Conservation (phyloP, 768 basidiomycete species). For the Leccinum broughii region DNA sequence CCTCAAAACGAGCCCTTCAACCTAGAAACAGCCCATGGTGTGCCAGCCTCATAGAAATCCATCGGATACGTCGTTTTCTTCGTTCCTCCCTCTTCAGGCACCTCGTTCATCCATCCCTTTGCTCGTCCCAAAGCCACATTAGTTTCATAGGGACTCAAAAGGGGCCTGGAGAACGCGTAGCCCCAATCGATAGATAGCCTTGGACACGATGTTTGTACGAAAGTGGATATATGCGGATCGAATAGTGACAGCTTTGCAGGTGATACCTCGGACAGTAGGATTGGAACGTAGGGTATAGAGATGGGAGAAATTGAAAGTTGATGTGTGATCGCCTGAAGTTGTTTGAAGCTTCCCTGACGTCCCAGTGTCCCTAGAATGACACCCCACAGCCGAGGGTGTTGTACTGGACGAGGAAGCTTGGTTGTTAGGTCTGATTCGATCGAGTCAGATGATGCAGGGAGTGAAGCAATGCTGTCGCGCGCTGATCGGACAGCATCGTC, state of each 20-base stretch:
- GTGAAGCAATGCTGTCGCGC: slow-evolving; percentile 55
- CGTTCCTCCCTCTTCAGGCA: slow-evolving; percentile 18
- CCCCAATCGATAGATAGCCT: slow-evolving; percentile 99
- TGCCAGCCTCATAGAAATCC: slow-evolving; percentile 91
- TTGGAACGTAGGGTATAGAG: slow-evolving; percentile 78
- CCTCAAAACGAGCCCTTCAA: slow-evolving; percentile 49
- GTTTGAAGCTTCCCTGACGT: slow-evolving; percentile 88
- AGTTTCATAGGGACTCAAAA: slow-evolving; percentile 92
- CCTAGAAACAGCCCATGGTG: slow-evolving; percentile 73
- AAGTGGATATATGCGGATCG: slow-evolving; percentile 76
- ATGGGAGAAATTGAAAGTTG: slow-evolving; percentile 58
- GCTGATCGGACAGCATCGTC: slow-evolving; percentile 77
- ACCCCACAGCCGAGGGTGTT: slow-evolving; percentile 63
- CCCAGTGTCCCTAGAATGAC: slow-evolving; percentile 94
- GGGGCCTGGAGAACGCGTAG: slow-evolving; percentile 86
- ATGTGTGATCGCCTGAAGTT: slow-evolving; percentile 80
- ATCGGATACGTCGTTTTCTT: slow-evolving; percentile 69
- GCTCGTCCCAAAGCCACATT: slow-evolving; percentile 72
- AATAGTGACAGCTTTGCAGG: slow-evolving; percentile 91
- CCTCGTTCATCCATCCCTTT: slow-evolving; percentile 63
- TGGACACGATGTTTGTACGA: slow-evolving; percentile 96
- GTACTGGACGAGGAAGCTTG: slow-evolving; percentile 11
- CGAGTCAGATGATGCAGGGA: slow-evolving; percentile 11
- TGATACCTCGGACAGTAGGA: slow-evolving; percentile 95
- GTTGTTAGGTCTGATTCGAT: slow-evolving; percentile 15